A percentile compares a stretch with the other conserved stretches of the same genome.
phyloP scores from a whole-genome alignment of 306 rosid genomes.

The Cyclanthera cordifolia region DNA sequence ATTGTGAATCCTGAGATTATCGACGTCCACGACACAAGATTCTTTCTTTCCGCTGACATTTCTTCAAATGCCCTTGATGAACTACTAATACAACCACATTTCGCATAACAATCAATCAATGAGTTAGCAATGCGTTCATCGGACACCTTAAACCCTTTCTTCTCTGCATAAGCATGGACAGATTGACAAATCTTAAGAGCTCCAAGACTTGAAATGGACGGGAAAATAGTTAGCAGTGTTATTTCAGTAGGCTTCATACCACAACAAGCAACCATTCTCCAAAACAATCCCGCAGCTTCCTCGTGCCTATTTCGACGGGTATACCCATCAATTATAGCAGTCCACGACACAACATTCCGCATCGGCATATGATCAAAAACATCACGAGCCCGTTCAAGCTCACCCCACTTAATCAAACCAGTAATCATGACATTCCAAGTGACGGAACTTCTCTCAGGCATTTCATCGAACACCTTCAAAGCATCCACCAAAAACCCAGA shows the following conservation, averaged over 20 bases:
- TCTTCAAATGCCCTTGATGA: conserved; percentile 37
- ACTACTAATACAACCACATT: conserved; percentile 60
- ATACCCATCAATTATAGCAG: conserved; percentile 50
- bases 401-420: conserved; percentile 46
- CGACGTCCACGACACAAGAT: conserved; percentile 61
- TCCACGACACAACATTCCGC: conserved; percentile 60
- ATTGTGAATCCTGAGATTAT: conserved; percentile 50
- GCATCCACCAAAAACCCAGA: conserved; percentile 41
- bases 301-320: conserved; percentile 33
- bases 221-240: conserved; percentile 49
- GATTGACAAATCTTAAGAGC: conserved; percentile 39
- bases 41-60: conserved; percentile 34
- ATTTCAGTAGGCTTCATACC: conserved; percentile 44
- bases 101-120: conserved; percentile 51
- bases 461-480: conserved; percentile 34
- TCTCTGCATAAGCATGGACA: conserved; percentile 53
- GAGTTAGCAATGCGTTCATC: conserved; percentile 51
- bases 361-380: conserved; percentile 41
- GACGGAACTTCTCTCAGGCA: conserved; percentile 37
- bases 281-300: conserved; percentile 40
- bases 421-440: conserved; percentile 63
- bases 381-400: conserved; percentile 37
- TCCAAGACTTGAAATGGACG: conserved; percentile 47
- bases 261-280: conserved; percentile 36
- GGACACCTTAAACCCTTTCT: conserved; percentile 41